A percentile compares a stretch with the other conserved stretches of the same genome.
These are phyloP conservation scores for Candida wancherniae DNA, from an alignment of 805 yeast genomes.

Conservation along the genomic window DNA sequence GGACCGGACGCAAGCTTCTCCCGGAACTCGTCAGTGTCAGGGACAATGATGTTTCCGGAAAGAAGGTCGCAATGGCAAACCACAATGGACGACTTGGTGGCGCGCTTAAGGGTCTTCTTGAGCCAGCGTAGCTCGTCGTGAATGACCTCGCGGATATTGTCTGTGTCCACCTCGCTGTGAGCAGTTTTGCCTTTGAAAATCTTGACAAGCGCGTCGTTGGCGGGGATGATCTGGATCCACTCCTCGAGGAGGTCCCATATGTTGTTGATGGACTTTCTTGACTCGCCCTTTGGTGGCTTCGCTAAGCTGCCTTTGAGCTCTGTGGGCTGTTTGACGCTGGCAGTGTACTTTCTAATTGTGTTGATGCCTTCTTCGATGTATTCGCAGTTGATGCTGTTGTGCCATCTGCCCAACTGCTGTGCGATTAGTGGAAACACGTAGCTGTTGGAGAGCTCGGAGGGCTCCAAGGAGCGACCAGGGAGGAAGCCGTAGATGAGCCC, in stretches of 20 bases:
- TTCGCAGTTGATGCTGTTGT: conserved; percentile 41
- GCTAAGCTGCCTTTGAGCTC: conserved; percentile 1
- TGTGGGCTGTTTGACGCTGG: conserved; percentile 13
- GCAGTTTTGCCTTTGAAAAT: conserved; percentile 34
- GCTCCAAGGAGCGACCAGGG: conserved; percentile 56
- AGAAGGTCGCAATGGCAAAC: conserved; percentile 68
- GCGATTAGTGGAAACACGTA: conserved; percentile 55
- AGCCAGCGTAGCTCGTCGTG: conserved; percentile 54
- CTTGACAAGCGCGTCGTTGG: conserved; percentile 34
- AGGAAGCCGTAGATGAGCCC: conserved; percentile 70
- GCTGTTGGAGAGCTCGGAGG: conserved; percentile 47
- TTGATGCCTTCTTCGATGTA: conserved; percentile 45
- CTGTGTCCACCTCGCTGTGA: conserved; percentile 15
- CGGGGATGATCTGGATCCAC: conserved; percentile 64
- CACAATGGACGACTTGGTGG: conserved; percentile 48
- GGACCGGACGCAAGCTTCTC: neutral
- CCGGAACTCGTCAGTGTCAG: conserved; percentile 20
- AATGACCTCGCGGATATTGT: conserved; percentile 37
- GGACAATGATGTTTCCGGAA: conserved; percentile 68
- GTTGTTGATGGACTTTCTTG: conserved; percentile 29
- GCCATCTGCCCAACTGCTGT: conserved; percentile 68
- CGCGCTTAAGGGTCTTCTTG: conserved; percentile 29
- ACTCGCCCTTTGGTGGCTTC: conserved; percentile 4
- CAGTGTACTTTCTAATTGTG: conserved; percentile 30
- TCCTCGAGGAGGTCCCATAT: conserved; percentile 57